Percentiles rank a stretch among this genome's conserved stretches.
These are phyloP conservation scores for Trypanosoma rangeli DNA, from an alignment of 208 protist species.

Conservation along the genomic window DNA sequence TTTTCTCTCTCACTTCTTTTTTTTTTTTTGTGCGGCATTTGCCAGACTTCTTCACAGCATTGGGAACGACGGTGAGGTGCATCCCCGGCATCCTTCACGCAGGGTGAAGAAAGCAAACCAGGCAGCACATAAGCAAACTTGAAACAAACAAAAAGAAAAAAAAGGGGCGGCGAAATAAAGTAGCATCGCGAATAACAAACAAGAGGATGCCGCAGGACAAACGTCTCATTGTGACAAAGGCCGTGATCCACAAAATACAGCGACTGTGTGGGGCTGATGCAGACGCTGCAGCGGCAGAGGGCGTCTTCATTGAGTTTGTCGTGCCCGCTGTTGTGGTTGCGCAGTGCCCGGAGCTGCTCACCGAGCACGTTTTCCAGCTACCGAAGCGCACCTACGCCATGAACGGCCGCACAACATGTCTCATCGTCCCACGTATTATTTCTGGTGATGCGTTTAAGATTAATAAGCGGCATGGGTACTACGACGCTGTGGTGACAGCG, in stretches of 20 bases:
- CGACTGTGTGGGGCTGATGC: slow-evolving; percentile 42
- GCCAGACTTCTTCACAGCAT: slow-evolving; percentile 4
- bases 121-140: too few relatives aligned
- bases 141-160: neutral
- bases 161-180: neutral
- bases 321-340: slow-evolving; percentile 59
- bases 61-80: too few relatives aligned
- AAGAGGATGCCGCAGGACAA: slow-evolving; percentile 88
- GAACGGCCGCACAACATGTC: slow-evolving; percentile 69
- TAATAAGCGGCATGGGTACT: slow-evolving; percentile 85
- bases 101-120: neutral
- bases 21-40: slow-evolving; percentile 5
- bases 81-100: neutral
- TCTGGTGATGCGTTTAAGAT: slow-evolving; percentile 71
- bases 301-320: slow-evolving; percentile 72
- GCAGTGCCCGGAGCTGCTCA: slow-evolving; percentile 61
- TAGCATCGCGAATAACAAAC: neutral
- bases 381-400: slow-evolving; percentile 55
- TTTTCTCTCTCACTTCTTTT: slow-evolving; percentile 15
- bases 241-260: slow-evolving; percentile 80
- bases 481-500: slow-evolving; percentile 84
- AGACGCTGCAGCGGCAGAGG: slow-evolving; percentile 41
- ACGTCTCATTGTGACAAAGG: slow-evolving; percentile 83
- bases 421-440: slow-evolving; percentile 83
- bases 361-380: slow-evolving; percentile 47